These are phyloP conservation scores for Bruguiera gymnorhiza DNA, from an alignment of 345 rosid genomes.

Conservation along the genomic window DNA sequence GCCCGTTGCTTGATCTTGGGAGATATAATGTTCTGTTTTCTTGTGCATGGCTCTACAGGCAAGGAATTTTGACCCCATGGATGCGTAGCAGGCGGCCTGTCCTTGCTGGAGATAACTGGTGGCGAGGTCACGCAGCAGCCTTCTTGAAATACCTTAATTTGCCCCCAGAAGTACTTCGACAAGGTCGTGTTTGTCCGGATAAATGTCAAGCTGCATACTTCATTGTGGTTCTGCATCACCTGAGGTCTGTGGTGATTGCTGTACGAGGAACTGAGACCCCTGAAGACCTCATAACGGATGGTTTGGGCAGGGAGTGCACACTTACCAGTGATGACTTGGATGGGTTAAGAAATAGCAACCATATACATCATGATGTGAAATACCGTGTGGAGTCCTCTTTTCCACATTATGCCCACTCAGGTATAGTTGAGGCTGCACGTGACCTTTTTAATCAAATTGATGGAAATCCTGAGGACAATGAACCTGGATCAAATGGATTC, in stretches of 20 bases:
- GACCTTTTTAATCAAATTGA: conserved; percentile 82
- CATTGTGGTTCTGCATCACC: conserved; percentile 71
- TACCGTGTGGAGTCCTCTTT: conserved; percentile 47
- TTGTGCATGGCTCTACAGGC: conserved; percentile 83
- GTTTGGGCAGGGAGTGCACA: conserved; percentile 67
- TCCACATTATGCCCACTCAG: conserved; percentile 78
- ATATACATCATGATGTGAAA: conserved; percentile 33
- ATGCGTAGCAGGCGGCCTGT: conserved; percentile 71
- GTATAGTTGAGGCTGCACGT: conserved; percentile 78
- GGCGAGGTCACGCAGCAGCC: conserved; percentile 97
- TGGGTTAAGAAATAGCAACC: conserved; percentile 58
- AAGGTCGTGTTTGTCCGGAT: conserved; percentile 70
- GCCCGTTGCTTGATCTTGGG: conserved; percentile 87
- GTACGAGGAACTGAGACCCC: conserved; percentile 94
- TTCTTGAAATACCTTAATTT: conserved; percentile 62
- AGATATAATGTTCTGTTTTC: conserved; percentile 76
- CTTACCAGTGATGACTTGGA: conserved; percentile 67
- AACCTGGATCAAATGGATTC: conserved; percentile 45
- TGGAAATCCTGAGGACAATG: conserved; percentile 47
- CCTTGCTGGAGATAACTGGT: conserved; percentile 90
- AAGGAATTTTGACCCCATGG: conserved; percentile 82
- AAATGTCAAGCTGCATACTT: conserved; percentile 90
- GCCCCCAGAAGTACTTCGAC: conserved; percentile 60
- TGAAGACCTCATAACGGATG: conserved; percentile 95
- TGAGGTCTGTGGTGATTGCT: conserved; percentile 66